These are phyloP conservation scores for Hsuehochloa calcarea DNA, from an alignment of 176 grass and related monocot genomes.

Conservation along the genomic window DNA sequence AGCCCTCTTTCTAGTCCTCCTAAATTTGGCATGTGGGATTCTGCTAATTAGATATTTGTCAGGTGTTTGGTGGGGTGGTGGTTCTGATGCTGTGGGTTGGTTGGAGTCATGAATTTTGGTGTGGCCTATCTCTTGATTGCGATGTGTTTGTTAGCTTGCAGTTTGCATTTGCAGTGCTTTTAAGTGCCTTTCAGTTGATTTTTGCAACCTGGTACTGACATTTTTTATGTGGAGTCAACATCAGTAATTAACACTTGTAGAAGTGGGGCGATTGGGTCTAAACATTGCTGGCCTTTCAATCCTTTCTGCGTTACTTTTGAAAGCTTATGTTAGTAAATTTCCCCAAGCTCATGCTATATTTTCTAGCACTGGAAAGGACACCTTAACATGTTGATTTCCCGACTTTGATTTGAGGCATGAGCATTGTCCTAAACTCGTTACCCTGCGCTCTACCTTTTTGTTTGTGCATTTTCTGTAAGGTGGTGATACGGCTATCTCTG, in stretches of 20 bases:
- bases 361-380: conserved; percentile 10
- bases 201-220: background rate
- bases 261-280: background rate
- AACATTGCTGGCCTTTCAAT: background rate
- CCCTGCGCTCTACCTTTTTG: background rate
- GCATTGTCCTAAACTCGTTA: conserved; percentile 13
- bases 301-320: background rate
- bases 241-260: background rate
- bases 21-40: conserved; percentile 44
- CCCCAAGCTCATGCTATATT: background rate
- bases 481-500: background rate
- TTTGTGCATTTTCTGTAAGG: conserved; percentile 4
- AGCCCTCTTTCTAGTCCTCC: conserved; percentile 25
- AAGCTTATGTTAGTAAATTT: background rate
- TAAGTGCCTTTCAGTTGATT: conserved; percentile 24
- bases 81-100: conserved; percentile 39
- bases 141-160: conserved; percentile 45
- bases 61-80: conserved; percentile 36
- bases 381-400: background rate
- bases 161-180: conserved; percentile 4
- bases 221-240: background rate
- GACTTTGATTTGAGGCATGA: background rate
- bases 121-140: conserved; percentile 34
- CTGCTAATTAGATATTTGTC: conserved; percentile 35
- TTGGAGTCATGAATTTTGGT: conserved; percentile 45